Percentiles rank a stretch among this genome's conserved stretches.
phyloP scores from a whole-genome alignment of 2,329 filamentous ascomycete species.

The Diaporthe batatas region DNA sequence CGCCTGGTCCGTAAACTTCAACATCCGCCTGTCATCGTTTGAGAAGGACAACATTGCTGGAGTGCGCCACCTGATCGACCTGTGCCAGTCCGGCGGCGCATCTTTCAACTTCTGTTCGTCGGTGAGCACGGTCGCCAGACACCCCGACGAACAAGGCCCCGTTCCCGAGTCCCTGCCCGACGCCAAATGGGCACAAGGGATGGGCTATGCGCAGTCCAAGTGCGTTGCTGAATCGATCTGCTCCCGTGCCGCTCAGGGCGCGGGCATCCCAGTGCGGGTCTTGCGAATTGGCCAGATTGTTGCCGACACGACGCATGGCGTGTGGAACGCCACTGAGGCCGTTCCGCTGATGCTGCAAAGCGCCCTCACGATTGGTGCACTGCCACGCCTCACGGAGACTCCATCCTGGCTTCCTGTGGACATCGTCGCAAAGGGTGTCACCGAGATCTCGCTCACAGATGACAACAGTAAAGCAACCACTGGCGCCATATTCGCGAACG shows the following conservation, averaged over 20 bases:
- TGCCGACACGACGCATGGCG: constrained; percentile 59
- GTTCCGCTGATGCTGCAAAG: constrained; percentile 65
- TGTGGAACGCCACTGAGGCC: constrained; percentile 66
- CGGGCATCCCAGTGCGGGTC: constrained; percentile 52
- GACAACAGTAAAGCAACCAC: not conserved
- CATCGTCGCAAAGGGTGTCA: constrained; percentile 55
- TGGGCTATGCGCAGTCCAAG: constrained; percentile 61
- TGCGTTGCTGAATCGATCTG: constrained; percentile 57
- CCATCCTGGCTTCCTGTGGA: constrained; percentile 63
- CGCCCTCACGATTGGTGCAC: constrained; percentile 56
- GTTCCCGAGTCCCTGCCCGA: constrained; percentile 54
- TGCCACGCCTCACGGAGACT: constrained; percentile 61
- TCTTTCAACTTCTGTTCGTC: constrained; percentile 66
- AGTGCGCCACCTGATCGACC: constrained; percentile 57
- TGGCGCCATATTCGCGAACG: constrained; percentile 57
- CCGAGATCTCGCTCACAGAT: constrained; percentile 54
- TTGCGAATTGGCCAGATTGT: constrained; percentile 65
- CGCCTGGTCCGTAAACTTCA: constrained; percentile 71
- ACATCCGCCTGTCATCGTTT: constrained; percentile 63
- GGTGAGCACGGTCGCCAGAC: constrained; percentile 57
- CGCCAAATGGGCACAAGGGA: constrained; percentile 54
- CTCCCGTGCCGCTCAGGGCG: constrained; percentile 49
- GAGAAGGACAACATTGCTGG: constrained; percentile 62
- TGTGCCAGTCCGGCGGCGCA: constrained; percentile 48
- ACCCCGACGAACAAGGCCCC: constrained; percentile 43